A percentile compares a stretch with the other conserved stretches of the same genome.
phyloP scores from a whole-genome alignment of 1,284 basidiomycete species.

The Heliocybe sulcata region DNA sequence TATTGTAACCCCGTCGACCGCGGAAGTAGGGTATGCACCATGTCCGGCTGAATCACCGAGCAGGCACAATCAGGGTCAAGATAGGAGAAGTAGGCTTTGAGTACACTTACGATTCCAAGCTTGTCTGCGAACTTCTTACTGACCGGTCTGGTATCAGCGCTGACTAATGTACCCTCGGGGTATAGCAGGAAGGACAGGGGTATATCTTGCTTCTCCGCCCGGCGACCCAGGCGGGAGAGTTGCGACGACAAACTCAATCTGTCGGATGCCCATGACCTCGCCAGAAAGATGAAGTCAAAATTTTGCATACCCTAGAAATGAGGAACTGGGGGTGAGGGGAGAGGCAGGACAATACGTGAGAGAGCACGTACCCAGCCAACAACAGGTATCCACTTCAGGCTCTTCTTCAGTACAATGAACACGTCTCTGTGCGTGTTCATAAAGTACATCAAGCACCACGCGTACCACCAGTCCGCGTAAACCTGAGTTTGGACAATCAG shows the following conservation, averaged over 20 bases:
- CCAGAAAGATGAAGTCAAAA: slow-evolving; percentile 86
- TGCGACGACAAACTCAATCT: slow-evolving; percentile 51
- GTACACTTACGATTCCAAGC: slow-evolving; percentile 62
- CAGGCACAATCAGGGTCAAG: slow-evolving; percentile 5
- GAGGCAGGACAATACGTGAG: slow-evolving; percentile 18
- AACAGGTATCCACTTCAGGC: slow-evolving; percentile 82
- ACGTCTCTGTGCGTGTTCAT: slow-evolving; percentile 67
- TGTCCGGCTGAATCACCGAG: slow-evolving; percentile 52
- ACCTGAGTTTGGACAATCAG: slow-evolving; percentile 39
- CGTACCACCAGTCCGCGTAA: slow-evolving; percentile 90
- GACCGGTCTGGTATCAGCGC: slow-evolving; percentile 73
- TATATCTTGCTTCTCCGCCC: slow-evolving; percentile 54
- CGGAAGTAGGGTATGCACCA: slow-evolving; percentile 77
- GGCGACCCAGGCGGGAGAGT: slow-evolving; percentile 50
- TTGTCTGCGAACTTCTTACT: slow-evolving; percentile 84
- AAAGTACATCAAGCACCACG: slow-evolving; percentile 84
- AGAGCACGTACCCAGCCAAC: slow-evolving; percentile 66
- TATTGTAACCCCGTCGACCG: slow-evolving; percentile 88
- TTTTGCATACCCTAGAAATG: slow-evolving; percentile 76
- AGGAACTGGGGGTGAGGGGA: neutral
- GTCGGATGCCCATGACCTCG: slow-evolving; percentile 84
- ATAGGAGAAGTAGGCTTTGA: slow-evolving; percentile 4
- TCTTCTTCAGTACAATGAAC: slow-evolving; percentile 87
- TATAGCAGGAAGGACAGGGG: slow-evolving; percentile 84
- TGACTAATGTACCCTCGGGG: slow-evolving; percentile 90